Evolutionary conservation across 177 flowering plant genomes (phyloP).

Genomic region (Tripterygium wilfordii): DNA sequence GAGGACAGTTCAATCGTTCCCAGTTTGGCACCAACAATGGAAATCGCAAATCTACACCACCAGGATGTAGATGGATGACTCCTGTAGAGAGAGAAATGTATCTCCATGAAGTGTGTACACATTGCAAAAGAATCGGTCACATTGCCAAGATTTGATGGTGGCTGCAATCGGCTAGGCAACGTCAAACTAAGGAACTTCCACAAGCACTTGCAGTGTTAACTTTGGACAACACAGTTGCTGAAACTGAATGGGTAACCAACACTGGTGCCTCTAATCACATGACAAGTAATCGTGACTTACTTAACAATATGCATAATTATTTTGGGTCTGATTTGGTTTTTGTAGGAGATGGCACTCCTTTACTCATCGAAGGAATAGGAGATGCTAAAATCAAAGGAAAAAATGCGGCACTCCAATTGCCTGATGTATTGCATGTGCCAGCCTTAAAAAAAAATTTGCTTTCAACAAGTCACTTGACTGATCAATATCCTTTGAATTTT

Average conservation of each 20-base stretch:
- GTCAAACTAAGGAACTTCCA: not conserved
- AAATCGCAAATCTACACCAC: conserved; percentile 8
- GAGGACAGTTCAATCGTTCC: too few species aligned
- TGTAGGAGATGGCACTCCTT: not conserved
- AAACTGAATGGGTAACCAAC: not conserved
- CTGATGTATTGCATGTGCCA: conserved; percentile 2
- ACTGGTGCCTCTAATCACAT: not conserved
- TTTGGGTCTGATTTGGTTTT: not conserved
- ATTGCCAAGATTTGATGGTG: not conserved
- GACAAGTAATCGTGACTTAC: not conserved
- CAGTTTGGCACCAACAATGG: not conserved
- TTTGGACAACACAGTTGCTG: not conserved
- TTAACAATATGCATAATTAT: not conserved
- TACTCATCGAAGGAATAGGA: not conserved
- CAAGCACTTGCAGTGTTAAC: conserved; percentile 3
- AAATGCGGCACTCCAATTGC: not conserved
- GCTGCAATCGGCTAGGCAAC: not conserved
- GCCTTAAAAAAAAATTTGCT: conserved; percentile 4
- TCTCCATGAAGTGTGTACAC: conserved; percentile 3
- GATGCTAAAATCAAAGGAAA: not conserved
- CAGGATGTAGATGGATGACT: conserved; percentile 10
- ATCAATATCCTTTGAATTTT: conserved; percentile 4
- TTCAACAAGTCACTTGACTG: conserved; percentile 8
- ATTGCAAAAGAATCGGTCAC: not conserved
- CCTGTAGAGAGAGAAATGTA: conserved; percentile 3